Evolutionary conservation across 805 yeast species (phyloP), one percentile per base, ranked within the genome.

Genomic region (Starmerella potacharoeniae): DNA sequence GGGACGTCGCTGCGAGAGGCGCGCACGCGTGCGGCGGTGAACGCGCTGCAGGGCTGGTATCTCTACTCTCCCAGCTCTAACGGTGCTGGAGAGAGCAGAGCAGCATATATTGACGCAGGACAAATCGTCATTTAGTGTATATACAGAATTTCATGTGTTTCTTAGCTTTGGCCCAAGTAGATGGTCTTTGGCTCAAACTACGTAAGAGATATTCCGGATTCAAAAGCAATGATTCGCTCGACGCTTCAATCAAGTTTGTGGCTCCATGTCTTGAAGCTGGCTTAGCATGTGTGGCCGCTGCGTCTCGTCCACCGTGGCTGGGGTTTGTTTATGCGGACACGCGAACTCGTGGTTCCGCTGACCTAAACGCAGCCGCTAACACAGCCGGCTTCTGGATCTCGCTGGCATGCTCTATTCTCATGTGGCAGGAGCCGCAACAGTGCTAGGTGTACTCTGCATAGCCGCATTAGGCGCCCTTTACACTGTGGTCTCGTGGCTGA

Each of bases 1-100:
- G 99, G 97, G 39, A 75, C 95, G 6, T 85, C 95, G 33, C 74
- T 93, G 64, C 80, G 78, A 60, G 97, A 93, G 71, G 96, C 97
- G 37, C 86, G 89, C 71, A 84, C 88, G 42, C 81, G 96, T 69
- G 93, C 96, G 37, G 86, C 89, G 52, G 95, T 89, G 36, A 84
- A 85, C 69, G 90, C 97, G 36, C 79, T 93, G 68, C 83, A 88
- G 76, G 80, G 86, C 57, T 93, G 93, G 83, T 93, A 93, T 73
- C 77, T 95, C 65, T 93, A 93, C 71, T 81, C 84, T 60, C 97
- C 97, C 14, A 56, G 56, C 48, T 17, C 54, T 10, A 74, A 33
- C 30, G 42, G 42, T 16, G 62, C 56, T 8, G 29, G 39, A 2
- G 59, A 52, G 9, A 55, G 52, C 44, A 50, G 56, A 1, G 59